phyloP scores from a whole-genome alignment of 805 yeast genomes.

The Saturnispora galanensis region DNA sequence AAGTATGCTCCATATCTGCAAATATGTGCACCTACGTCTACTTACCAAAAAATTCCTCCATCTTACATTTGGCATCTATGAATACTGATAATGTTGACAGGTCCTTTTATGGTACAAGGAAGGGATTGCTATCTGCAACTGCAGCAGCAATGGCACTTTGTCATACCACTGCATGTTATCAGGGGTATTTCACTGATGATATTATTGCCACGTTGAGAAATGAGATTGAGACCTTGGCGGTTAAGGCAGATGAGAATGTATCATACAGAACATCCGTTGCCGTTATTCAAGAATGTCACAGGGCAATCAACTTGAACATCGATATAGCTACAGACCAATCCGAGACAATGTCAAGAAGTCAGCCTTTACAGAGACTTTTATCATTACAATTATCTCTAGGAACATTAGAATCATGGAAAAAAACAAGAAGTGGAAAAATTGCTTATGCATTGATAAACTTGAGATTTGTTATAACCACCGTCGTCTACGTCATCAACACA shows the following conservation, averaged over 20 bases:
- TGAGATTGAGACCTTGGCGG: constrained; percentile 29
- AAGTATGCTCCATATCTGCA: constrained; percentile 39
- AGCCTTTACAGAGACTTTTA: constrained; percentile 65
- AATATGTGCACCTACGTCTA: constrained; percentile 35
- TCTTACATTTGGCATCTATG: constrained; percentile 18
- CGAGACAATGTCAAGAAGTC: constrained; percentile 65
- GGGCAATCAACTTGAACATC: constrained; percentile 64
- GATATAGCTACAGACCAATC: constrained; percentile 65
- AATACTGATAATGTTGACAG: constrained; percentile 13
- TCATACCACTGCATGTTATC: constrained; percentile 64
- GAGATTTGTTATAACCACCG: constrained; percentile 61
- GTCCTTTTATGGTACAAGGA: constrained; percentile 11
- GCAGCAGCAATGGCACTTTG: constrained; percentile 55
- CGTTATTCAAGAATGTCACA: constrained; percentile 56
- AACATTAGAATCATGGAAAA: constrained; percentile 30
- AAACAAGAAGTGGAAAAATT: constrained; percentile 33
- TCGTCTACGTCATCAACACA: constrained; percentile 51
- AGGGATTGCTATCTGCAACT: constrained; percentile 30
- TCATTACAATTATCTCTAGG: constrained; percentile 65
- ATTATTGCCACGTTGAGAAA: constrained; percentile 45
- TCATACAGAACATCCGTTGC: constrained; percentile 30
- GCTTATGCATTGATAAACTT: constrained; percentile 61
- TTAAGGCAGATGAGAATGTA: constrained; percentile 17
- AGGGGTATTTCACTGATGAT: constrained; percentile 61
- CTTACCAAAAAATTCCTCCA: constrained; percentile 19